These are phyloP conservation scores for Cryptococcus amylolentus DNA, from an alignment of 1,284 basidiomycete species.

Conservation along the genomic window DNA sequence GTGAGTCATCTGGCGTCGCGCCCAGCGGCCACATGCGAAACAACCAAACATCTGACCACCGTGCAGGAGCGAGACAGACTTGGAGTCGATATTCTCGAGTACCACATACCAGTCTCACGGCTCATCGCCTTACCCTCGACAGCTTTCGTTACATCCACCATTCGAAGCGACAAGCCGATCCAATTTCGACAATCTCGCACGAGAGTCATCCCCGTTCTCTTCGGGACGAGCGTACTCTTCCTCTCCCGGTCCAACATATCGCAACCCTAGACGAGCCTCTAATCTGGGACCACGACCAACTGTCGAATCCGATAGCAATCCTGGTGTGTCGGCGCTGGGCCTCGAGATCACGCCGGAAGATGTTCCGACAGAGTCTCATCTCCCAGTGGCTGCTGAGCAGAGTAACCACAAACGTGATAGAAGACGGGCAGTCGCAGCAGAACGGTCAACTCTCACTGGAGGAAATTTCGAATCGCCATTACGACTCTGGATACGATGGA, in stretches of 20 bases:
- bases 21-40: background rate
- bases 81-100: conserved; percentile 29
- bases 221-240: background rate
- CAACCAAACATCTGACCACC: background rate
- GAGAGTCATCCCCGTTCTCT: background rate
- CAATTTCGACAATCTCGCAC: conserved; percentile 3
- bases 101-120: conserved; percentile 24
- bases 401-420: conserved; percentile 3
- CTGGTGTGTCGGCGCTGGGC: background rate
- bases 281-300: no score
- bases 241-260: background rate
- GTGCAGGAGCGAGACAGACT: conserved; percentile 30
- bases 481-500: conserved; percentile 19
- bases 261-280: background rate
- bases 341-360: background rate
- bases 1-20: conserved; percentile 1
- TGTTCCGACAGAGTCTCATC: conserved; percentile 1
- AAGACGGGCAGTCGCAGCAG: conserved; percentile 10
- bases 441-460: conserved; percentile 15
- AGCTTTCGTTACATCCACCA: background rate
- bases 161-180: background rate
- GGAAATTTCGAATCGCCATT: conserved; percentile 21
- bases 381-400: no score
- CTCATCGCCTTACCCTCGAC: conserved; percentile 10
- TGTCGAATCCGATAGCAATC: no score